Evolutionary conservation across 2,329 filamentous ascomycete species (phyloP), one percentile per base, ranked within the genome.

Genomic region (Aspergillus quadricinctus): DNA sequence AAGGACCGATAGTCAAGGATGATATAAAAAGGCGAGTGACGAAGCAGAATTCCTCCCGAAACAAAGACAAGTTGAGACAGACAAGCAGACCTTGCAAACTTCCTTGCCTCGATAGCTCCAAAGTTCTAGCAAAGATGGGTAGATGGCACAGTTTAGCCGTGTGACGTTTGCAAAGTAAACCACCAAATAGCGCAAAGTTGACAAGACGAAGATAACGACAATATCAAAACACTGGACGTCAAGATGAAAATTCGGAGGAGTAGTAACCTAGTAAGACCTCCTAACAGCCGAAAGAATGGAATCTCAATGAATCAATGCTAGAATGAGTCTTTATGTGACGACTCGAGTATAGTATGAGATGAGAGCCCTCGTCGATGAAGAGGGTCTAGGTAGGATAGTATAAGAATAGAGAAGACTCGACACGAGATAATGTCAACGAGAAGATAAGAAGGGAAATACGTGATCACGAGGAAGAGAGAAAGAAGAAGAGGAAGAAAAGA

Each of bases 401-500:
- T 49, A 23, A 50, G 19, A 21, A 19, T 29, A 31, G 41, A 45
- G 11, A 21, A 45, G 8, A 45, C 21, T 45, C 21, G 41, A 45
- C 19, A 45, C 19, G 37, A 50, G 46, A 29, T 41, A 50, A 53
- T 28, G 27, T 2, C 28, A 57, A 45, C 31, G 37, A 55, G 19
- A 21, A 57, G 19, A 50, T 28, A 41, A 35, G 48, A 41, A 52
- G 25, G 40, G 50, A 45, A 54, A 43, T 53, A 59, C 17, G 50
- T 53, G 50, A 55, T 48, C 55, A 50, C 48, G 27, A 45, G 31
- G 48, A 49, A 61, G 54, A 63, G 55, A 57, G 54, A 55, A 55
- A 50, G 43, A 57, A 25, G 51, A 52, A 43, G 50, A 57, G 52
- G 51, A 48, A 52, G 43, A 53, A 50, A 29, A 56, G 41, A 43